Evolutionary conservation across 495 filamentous ascomycete genomes (phyloP).

Genomic region (Trichoderma virens): DNA sequence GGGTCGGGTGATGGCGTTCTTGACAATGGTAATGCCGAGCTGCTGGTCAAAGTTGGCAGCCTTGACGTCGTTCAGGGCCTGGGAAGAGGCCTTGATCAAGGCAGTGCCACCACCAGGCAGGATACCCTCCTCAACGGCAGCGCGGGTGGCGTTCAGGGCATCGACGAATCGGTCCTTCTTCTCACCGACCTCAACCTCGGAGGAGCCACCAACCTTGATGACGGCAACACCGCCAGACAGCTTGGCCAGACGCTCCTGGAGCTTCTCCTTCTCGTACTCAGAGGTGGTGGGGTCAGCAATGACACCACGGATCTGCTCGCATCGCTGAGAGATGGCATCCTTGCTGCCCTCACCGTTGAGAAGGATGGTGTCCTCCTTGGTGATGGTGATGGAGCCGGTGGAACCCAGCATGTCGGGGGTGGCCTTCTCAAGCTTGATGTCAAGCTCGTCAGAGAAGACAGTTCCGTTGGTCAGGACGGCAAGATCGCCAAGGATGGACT

Average conservation of each 20-base stretch:
- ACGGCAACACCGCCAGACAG: slow-evolving; percentile 98
- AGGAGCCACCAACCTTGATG: slow-evolving; percentile 96
- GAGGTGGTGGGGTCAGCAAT: slow-evolving; percentile 89
- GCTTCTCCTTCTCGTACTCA: slow-evolving; percentile 99
- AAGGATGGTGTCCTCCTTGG: slow-evolving; percentile 99
- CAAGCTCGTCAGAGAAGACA: slow-evolving; percentile 97
- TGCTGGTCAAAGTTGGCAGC: slow-evolving; percentile 96
- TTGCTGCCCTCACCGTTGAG: slow-evolving; percentile 96
- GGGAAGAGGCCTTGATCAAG: slow-evolving; percentile 90
- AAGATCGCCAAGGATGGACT: slow-evolving; percentile 95
- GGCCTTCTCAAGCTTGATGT: slow-evolving; percentile 96
- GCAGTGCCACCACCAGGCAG: slow-evolving; percentile 97
- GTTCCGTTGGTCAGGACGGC: slow-evolving; percentile 92
- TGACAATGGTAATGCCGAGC: slow-evolving; percentile 94
- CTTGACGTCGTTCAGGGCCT: slow-evolving; percentile 77
- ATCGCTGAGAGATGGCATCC: slow-evolving; percentile 87
- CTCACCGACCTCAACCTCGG: slow-evolving; percentile 96
- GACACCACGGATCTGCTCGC: slow-evolving; percentile 97
- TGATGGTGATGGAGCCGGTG: slow-evolving; percentile 97
- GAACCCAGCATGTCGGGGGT: slow-evolving; percentile 93
- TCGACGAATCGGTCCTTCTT: slow-evolving; percentile 99
- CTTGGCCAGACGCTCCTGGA: slow-evolving; percentile 98
- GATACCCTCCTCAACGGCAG: slow-evolving; percentile 97
- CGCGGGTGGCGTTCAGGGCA: slow-evolving; percentile 95
- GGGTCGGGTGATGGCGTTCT: slow-evolving; percentile 91